phyloP scores from a whole-genome alignment of 306 rosid species.

The Vigna reflexopilosa region DNA sequence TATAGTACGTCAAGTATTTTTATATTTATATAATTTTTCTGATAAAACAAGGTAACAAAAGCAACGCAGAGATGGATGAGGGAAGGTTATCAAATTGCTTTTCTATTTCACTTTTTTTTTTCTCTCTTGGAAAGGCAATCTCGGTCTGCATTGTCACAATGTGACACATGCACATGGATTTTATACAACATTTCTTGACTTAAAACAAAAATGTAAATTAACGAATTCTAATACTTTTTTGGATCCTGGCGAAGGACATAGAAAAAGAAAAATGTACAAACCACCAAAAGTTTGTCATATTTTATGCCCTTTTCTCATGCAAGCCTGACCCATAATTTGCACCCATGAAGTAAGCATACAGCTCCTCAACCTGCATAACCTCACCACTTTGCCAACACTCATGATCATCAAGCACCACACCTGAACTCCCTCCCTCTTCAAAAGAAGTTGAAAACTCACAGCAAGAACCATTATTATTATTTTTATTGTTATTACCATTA shows the following conservation, averaged over 20 bases:
- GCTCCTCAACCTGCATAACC: slow-evolving; percentile 49
- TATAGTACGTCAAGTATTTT: too few relatives aligned
- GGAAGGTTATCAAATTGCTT: neutral
- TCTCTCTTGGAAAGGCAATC: neutral
- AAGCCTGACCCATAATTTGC: slow-evolving; percentile 43
- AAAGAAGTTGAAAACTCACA: slow-evolving; percentile 41
- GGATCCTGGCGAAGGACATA: neutral
- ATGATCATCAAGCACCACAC: slow-evolving; percentile 35
- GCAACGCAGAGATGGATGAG: neutral
- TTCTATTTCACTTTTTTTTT: neutral
- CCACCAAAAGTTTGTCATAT: neutral
- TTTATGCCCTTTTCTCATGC: slow-evolving; percentile 29
- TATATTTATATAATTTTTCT: too few relatives aligned
- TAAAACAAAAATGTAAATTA: neutral
- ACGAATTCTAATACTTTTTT: neutral
- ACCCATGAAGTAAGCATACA: slow-evolving; percentile 59
- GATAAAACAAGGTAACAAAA: too few relatives aligned
- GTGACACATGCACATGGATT: neutral
- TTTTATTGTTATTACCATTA: neutral
- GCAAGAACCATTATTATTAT: slow-evolving; percentile 27
- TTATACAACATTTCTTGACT: neutral
- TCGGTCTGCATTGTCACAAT: neutral
- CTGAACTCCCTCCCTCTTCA: slow-evolving; percentile 47
- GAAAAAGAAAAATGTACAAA: neutral
- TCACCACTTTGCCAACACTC: slow-evolving; percentile 31